Conservation (phyloP, 139 green algal genomes). For the Protoeuglena noctilucae region DNA sequence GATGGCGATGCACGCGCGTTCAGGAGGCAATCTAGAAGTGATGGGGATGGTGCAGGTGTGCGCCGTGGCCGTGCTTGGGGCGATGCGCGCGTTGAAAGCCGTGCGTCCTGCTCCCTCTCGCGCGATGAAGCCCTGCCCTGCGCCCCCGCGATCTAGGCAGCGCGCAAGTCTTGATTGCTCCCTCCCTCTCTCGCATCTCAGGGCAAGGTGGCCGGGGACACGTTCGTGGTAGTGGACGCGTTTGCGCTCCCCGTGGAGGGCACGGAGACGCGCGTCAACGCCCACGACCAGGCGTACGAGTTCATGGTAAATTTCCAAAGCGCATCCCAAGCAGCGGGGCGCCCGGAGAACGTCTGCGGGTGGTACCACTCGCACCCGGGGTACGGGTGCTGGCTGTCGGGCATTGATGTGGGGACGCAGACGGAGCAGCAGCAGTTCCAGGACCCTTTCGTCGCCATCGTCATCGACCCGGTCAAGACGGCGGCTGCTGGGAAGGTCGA, state of each 20-base stretch:
- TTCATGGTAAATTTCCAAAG: constrained; percentile 87
- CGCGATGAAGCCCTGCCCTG: too few relatives aligned
- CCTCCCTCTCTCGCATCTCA: too few relatives aligned
- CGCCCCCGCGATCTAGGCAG: too few relatives aligned
- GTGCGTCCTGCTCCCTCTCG: too few relatives aligned
- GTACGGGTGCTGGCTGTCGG: constrained; percentile 97
- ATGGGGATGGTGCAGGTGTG: constrained; percentile 98
- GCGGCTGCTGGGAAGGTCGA: constrained; percentile 89
- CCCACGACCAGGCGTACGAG: constrained; percentile 75
- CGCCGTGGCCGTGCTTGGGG: too few relatives aligned
- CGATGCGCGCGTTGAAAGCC: too few relatives aligned
- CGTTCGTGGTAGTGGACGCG: constrained; percentile 85
- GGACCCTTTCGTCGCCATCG: constrained; percentile 91
- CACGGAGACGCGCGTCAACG: constrained; percentile 93
- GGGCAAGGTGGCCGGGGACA: constrained; percentile 67
- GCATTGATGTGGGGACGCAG: constrained; percentile 73
- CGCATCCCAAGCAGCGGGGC: constrained; percentile 29
- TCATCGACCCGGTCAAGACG: constrained; percentile 93
- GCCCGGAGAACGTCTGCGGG: constrained; percentile 84
- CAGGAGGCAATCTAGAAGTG: constrained; percentile 79
- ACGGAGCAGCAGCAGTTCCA: constrained; percentile 56
- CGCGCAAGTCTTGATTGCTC: too few relatives aligned
- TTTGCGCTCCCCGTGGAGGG: constrained; percentile 95
- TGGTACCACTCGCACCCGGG: constrained; percentile 98
- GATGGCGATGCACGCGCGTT: constrained; percentile 90